Percentiles rank a stretch among this genome's conserved stretches.
Conservation (phyloP, 73 alveolate genomes). For the Paraurostyla sp. region DNA sequence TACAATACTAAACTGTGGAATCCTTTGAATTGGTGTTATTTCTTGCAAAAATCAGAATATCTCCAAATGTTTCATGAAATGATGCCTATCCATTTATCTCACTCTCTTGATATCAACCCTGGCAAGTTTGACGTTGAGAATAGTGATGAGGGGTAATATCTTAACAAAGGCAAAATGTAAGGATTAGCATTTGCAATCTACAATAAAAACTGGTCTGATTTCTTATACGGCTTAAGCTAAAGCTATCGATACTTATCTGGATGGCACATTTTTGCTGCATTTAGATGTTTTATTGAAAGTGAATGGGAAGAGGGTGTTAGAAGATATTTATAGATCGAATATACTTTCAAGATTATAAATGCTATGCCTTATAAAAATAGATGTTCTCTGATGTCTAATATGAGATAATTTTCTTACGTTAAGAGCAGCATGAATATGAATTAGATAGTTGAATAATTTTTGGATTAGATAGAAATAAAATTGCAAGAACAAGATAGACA, state of each 20-base stretch:
- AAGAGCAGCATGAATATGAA: background rate
- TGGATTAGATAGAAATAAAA: conserved; percentile 7
- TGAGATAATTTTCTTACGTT: conserved; percentile 37
- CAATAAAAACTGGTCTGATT: conserved; percentile 23
- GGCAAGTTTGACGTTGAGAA: conserved; percentile 40
- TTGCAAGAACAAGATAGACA: background rate
- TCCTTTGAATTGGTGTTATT: conserved; percentile 21
- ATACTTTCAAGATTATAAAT: background rate
- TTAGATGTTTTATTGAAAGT: conserved; percentile 1
- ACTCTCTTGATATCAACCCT: conserved; percentile 29
- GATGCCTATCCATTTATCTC: conserved; percentile 18
- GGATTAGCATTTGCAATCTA: background rate
- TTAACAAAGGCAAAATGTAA: conserved; percentile 28
- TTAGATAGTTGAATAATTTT: background rate
- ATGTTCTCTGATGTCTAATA: background rate
- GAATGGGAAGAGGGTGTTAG: conserved; percentile 42
- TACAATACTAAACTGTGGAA: conserved; percentile 42
- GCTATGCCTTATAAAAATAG: conserved; percentile 44
- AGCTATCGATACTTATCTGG: conserved; percentile 40
- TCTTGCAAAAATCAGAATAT: background rate
- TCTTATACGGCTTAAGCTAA: background rate
- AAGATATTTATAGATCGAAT: background rate
- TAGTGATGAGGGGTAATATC: conserved; percentile 14
- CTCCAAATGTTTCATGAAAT: background rate
- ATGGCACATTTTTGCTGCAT: conserved; percentile 21